These are phyloP conservation scores for Haematococcus sp. DNA, from an alignment of 139 green algal species.

Conservation along the genomic window DNA sequence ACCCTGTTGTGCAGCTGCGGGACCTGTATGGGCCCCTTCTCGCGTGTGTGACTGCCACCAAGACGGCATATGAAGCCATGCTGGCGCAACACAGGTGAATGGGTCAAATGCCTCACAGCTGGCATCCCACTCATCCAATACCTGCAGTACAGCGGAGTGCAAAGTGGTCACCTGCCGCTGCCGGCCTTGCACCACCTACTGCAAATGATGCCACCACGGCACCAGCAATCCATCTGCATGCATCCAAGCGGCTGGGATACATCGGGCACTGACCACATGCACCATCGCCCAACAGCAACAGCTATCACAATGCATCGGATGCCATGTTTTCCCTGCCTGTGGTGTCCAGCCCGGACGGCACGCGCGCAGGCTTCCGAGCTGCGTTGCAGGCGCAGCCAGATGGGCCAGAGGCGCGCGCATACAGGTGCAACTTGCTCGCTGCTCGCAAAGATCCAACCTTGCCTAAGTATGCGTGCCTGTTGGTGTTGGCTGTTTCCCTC, in stretches of 20 bases:
- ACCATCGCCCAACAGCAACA: too few relatives aligned
- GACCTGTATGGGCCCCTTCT: conserved; percentile 83
- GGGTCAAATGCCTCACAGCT: neutral
- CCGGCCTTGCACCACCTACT: too few relatives aligned
- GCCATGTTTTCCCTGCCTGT: neutral
- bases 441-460: too few relatives aligned
- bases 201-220: too few relatives aligned
- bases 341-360: conserved; percentile 14
- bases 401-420: conserved; percentile 61
- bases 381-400: conserved; percentile 47
- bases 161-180: too few relatives aligned
- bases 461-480: too few relatives aligned
- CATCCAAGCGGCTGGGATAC: too few relatives aligned
- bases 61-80: conserved; percentile 79
- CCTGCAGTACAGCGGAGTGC: too few relatives aligned
- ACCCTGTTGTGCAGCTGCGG: conserved; percentile 45
- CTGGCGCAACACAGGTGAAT: conserved; percentile 64
- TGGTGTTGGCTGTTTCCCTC: too few relatives aligned
- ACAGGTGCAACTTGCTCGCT: conserved; percentile 41
- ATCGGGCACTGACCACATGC: too few relatives aligned
- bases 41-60: conserved; percentile 75
- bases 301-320: conserved; percentile 7
- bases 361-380: conserved; percentile 42
- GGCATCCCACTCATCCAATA: too few relatives aligned
- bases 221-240: too few relatives aligned